phyloP scores from a whole-genome alignment of 2,329 filamentous ascomycete species.

The Neurospora crassa region DNA sequence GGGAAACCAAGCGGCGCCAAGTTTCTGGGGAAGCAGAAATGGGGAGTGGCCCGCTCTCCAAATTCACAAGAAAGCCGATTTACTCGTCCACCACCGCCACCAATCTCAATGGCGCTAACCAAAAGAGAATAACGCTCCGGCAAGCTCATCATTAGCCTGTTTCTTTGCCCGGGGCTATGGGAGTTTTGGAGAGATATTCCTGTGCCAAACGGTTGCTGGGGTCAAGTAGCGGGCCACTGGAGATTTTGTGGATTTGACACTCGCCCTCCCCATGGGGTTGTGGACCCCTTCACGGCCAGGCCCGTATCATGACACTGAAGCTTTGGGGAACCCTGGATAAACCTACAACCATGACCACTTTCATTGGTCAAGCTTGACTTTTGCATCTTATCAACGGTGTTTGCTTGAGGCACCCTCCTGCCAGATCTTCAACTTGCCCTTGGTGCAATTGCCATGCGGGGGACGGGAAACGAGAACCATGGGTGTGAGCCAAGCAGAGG shows the following conservation, averaged over 20 bases:
- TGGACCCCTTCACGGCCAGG: background rate
- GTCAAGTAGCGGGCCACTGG: background rate
- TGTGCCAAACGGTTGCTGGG: background rate
- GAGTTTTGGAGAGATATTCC: background rate
- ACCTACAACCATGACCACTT: background rate
- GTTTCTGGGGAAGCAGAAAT: background rate
- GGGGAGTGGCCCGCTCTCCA: background rate
- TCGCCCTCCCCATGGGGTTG: background rate
- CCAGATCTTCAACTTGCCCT: background rate
- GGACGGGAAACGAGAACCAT: background rate
- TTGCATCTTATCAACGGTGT: background rate
- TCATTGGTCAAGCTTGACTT: background rate
- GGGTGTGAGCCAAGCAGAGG: background rate
- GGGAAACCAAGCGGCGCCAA: background rate
- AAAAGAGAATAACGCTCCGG: background rate
- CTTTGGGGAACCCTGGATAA: background rate
- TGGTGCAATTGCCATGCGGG: background rate
- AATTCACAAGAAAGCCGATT: background rate
- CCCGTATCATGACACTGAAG: background rate
- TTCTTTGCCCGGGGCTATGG: background rate
- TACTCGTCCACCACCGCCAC: background rate
- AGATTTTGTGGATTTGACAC: background rate
- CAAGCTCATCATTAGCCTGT: background rate
- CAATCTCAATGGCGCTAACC: background rate
- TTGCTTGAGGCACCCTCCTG: background rate